Evolutionary conservation across 2,329 filamentous ascomycete species (phyloP), one percentile per base, ranked within the genome.

Genomic region (Aspergillus bombycis): DNA sequence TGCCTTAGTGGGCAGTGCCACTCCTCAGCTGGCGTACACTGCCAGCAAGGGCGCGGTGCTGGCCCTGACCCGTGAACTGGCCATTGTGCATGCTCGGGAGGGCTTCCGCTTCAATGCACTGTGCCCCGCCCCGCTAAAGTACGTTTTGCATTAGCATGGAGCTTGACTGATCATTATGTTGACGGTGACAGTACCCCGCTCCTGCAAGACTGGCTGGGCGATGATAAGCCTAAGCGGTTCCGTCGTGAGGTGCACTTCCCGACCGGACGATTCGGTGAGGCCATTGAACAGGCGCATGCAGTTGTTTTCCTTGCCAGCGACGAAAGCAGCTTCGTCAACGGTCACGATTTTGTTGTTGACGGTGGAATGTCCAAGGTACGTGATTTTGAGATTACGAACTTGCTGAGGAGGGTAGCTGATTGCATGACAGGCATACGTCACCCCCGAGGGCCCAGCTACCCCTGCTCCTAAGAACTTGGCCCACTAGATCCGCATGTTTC

Each of bases 31-130:
- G 62, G 94, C 94, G 38, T 97, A 97, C 81, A 97, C 94, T 1
- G 93, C 94, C 14, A 94, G 90, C 81, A 97, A 97, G 83, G 94
- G 94, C 63, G 94, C 94, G 6, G 94, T 97, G 1, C 82, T 97
- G 28, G 94, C 94, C 14, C 83, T 97, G 82, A 97, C 94, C 43
- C 87, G 94, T 65, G 94, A 97, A 79, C 82, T 97, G 66, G 92
- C 94, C 65, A 94, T 97, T 80, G 92, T 96, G 23, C 94, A 97
- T 79, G 94, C 94, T 30, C 87, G 92, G 60, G 94, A 97, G 78
- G 89, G 92, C 48, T 96, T 88, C 83, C 86, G 94, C 67, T 97
- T 97, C 85, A 97, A 97, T 81, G 88, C 88, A 54, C 83, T 97
- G 56, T 97, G 94, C 80, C 94, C 94, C 7, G 93, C 93, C 26